phyloP scores from a whole-genome alignment of 306 rosid genomes.

The Mimosa bimucronata region DNA sequence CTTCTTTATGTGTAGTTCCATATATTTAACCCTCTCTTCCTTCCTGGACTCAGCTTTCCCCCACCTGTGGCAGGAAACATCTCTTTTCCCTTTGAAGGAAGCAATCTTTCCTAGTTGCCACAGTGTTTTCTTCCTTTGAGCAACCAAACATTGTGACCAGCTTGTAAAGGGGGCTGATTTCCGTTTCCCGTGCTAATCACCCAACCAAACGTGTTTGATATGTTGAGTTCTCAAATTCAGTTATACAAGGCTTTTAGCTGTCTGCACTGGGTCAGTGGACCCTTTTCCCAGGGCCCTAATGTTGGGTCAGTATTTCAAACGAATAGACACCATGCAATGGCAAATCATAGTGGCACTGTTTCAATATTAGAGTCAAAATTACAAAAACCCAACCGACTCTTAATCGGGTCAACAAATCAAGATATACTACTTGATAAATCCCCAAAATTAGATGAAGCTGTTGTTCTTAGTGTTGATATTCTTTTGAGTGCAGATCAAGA shows the following conservation, averaged over 20 bases:
- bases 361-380: constrained; percentile 42
- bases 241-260: constrained; percentile 37
- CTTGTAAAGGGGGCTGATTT: background rate
- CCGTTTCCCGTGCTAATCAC: background rate
- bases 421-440: constrained; percentile 31
- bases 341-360: constrained; percentile 31
- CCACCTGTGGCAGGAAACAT: background rate
- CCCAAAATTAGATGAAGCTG: constrained; percentile 27
- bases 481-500: constrained; percentile 38
- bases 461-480: constrained; percentile 39
- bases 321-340: constrained; percentile 13
- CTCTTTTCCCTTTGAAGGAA: background rate
- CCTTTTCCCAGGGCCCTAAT: constrained; percentile 19
- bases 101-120: background rate
- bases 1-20: background rate
- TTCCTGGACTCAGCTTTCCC: background rate
- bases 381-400: constrained; percentile 27
- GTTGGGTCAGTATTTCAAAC: constrained; percentile 29
- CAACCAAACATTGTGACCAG: background rate
- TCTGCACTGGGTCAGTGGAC: constrained; percentile 24
- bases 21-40: background rate
- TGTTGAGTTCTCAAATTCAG: constrained; percentile 46
- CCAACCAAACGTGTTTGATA: constrained; percentile 10
- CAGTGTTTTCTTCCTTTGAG: background rate
- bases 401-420: constrained; percentile 37